These are phyloP conservation scores for Aspergillus sp. DNA, from an alignment of 2,329 filamentous ascomycete species.

Conservation along the genomic window DNA sequence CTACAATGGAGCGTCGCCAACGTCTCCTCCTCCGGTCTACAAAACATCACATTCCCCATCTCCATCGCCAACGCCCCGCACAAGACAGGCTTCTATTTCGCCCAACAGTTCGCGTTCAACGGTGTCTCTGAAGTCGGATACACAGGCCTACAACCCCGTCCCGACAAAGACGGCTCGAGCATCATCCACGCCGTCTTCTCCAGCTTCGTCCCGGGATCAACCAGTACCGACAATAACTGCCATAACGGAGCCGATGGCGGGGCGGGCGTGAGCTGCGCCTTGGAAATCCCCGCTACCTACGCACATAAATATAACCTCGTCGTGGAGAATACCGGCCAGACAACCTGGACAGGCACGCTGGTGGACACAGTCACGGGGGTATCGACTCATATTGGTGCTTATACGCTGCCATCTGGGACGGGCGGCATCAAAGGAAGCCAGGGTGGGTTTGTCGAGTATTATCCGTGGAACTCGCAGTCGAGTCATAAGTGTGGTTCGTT, in stretches of 20 bases:
- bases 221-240: constrained; percentile 18
- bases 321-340: constrained; percentile 18
- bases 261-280: constrained; percentile 19
- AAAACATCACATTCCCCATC: constrained; percentile 20
- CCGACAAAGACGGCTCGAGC: constrained; percentile 9
- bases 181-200: constrained; percentile 28
- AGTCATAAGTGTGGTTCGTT: constrained; percentile 12
- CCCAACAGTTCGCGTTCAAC: constrained; percentile 22
- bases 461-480: constrained; percentile 14
- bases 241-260: constrained; percentile 23
- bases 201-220: constrained; percentile 23
- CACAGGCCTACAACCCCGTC: constrained; percentile 19
- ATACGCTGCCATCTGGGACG: constrained; percentile 17
- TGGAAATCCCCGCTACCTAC: constrained; percentile 17
- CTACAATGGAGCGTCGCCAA: constrained; percentile 10
- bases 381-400: constrained; percentile 20
- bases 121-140: constrained; percentile 19
- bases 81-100: constrained; percentile 22
- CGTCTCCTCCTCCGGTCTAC: constrained; percentile 8
- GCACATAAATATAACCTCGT: constrained; percentile 14
- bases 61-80: constrained; percentile 15
- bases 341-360: constrained; percentile 23
- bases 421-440: constrained; percentile 17
- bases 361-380: constrained; percentile 15
- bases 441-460: constrained; percentile 27